Conservation (phyloP, 768 basidiomycete species). For the Russula emetica region DNA sequence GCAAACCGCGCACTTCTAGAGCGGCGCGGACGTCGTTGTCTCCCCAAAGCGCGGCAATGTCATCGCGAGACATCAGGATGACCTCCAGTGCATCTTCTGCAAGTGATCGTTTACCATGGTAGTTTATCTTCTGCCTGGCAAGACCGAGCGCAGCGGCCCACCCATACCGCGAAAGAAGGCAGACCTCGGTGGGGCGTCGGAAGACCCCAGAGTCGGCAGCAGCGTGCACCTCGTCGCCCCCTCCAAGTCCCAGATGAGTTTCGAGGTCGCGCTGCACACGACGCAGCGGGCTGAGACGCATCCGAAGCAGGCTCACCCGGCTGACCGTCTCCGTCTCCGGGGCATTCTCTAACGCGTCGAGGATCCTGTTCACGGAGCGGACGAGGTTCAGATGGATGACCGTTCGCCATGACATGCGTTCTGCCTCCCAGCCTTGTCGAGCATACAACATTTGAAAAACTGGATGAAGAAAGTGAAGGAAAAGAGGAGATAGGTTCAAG, state of each 20-base stretch:
- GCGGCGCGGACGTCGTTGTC: slow-evolving; percentile 61
- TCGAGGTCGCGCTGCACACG: slow-evolving; percentile 32
- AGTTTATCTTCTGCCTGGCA: slow-evolving; percentile 21
- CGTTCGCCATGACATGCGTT: slow-evolving; percentile 74
- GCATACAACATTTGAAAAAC: slow-evolving; percentile 20
- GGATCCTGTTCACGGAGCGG: slow-evolving; percentile 41
- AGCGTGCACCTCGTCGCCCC: slow-evolving; percentile 16
- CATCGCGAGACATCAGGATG: slow-evolving; percentile 56
- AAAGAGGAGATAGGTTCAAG: not conserved
- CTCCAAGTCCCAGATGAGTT: slow-evolving; percentile 10
- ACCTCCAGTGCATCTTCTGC: slow-evolving; percentile 57
- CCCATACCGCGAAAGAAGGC: slow-evolving; percentile 32
- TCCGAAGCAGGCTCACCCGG: slow-evolving; percentile 24
- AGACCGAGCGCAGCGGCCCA: slow-evolving; percentile 33
- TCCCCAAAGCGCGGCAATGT: slow-evolving; percentile 66
- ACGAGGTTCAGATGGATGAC: slow-evolving; percentile 65
- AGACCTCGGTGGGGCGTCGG: slow-evolving; percentile 31
- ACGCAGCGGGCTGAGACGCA: slow-evolving; percentile 32
- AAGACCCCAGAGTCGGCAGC: slow-evolving; percentile 2
- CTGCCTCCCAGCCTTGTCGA: slow-evolving; percentile 46
- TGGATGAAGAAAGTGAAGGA: not conserved
- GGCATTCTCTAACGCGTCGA: slow-evolving; percentile 36
- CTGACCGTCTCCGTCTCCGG: slow-evolving; percentile 15
- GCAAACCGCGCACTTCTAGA: slow-evolving; percentile 43
- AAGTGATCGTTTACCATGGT: slow-evolving; percentile 19